These are phyloP conservation scores for Agaricus sinodeliciosus DNA, from an alignment of 768 basidiomycete species.

Conservation along the genomic window DNA sequence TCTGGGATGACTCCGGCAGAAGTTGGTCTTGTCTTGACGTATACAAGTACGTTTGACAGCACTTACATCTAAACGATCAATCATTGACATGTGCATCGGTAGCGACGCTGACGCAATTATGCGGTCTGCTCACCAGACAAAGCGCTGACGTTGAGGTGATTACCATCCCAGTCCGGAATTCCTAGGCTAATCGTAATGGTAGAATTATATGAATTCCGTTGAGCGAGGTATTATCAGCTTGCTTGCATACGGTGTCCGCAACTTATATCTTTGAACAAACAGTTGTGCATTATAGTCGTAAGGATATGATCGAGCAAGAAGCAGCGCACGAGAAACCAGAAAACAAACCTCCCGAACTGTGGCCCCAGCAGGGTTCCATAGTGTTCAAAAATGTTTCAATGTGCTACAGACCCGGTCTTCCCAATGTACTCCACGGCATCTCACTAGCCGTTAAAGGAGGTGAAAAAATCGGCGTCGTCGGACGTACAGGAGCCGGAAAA, in stretches of 20 bases:
- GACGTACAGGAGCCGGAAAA: constrained; percentile 54
- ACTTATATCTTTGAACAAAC: background rate
- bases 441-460: constrained; percentile 52
- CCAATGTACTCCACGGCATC: constrained; percentile 62
- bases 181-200: background rate
- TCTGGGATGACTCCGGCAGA: constrained; percentile 57
- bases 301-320: constrained; percentile 52
- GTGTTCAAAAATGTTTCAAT: constrained; percentile 54
- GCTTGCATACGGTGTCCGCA: background rate
- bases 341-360: constrained; percentile 46
- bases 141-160: constrained; percentile 59
- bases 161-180: background rate
- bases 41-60: constrained; percentile 34
- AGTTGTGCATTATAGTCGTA: constrained; percentile 51
- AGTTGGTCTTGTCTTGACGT: constrained; percentile 68
- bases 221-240: constrained; percentile 36
- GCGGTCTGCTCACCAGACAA: constrained; percentile 48
- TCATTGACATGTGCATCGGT: background rate
- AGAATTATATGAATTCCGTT: constrained; percentile 65
- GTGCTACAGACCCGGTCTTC: constrained; percentile 66
- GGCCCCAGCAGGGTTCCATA: constrained; percentile 60
- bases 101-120: constrained; percentile 39
- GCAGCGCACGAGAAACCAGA: constrained; percentile 54
- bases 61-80: background rate
- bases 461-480: constrained; percentile 78